phyloP scores from a whole-genome alignment of 2,329 filamentous ascomycete genomes.

The Fusarium nodosum region DNA sequence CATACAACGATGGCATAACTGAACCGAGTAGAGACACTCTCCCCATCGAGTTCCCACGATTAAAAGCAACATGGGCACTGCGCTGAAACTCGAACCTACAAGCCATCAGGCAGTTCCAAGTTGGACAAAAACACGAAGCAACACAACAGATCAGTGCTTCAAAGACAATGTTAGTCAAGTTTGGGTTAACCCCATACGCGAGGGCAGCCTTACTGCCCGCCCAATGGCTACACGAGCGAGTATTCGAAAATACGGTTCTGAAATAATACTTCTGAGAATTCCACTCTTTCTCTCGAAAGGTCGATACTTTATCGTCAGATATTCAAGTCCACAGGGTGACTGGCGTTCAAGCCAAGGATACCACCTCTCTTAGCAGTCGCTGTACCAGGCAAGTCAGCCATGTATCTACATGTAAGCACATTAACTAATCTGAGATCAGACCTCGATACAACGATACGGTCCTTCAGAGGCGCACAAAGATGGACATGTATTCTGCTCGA shows the following conservation, averaged over 20 bases:
- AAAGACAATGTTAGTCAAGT: not conserved
- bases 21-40: not conserved
- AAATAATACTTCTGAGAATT: not conserved
- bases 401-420: not conserved
- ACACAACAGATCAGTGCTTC: not conserved
- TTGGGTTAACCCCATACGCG: not conserved
- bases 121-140: not conserved
- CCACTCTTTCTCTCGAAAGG: not conserved
- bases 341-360: not conserved
- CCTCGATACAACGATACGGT: not conserved
- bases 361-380: not conserved
- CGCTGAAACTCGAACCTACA: not conserved
- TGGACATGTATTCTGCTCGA: not conserved
- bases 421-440: conserved; percentile 8
- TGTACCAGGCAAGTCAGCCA: not conserved
- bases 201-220: not conserved
- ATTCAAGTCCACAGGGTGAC: not conserved
- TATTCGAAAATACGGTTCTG: not conserved
- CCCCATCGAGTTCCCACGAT: accelerated
- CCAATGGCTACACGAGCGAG: not conserved
- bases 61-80: not conserved
- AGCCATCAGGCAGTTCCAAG: not conserved
- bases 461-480: not conserved
- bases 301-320: not conserved
- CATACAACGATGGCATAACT: not conserved